These are phyloP conservation scores for Pichia ethanolica DNA, from an alignment of 805 yeast species.

Conservation along the genomic window DNA sequence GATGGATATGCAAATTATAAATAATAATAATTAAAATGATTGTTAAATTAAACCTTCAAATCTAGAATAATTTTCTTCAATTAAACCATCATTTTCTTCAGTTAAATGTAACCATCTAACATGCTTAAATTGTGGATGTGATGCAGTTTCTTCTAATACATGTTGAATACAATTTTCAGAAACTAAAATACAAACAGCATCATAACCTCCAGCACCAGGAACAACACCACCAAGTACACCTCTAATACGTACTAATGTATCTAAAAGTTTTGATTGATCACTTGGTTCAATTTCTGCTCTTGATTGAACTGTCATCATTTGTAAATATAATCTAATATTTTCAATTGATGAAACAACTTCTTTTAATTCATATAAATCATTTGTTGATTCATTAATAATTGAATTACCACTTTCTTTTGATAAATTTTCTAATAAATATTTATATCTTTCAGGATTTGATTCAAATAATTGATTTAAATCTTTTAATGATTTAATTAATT, in stretches of 20 bases:
- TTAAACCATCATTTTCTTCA: conserved; percentile 55
- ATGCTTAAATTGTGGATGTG: conserved; percentile 28
- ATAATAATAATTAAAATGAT: too few relatives aligned
- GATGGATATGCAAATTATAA: too few relatives aligned
- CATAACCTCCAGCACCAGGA: conserved; percentile 98
- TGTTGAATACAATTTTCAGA: conserved; percentile 35
- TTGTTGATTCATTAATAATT: neutral
- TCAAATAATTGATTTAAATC: conserved; percentile 30
- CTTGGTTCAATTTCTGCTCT: conserved; percentile 88
- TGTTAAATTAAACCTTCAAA: conserved; percentile 20
- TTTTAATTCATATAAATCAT: neutral
- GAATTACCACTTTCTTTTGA: conserved; percentile 4
- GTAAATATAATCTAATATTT: conserved; percentile 50
- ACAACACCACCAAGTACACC: conserved; percentile 96
- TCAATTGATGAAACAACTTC: conserved; percentile 34
- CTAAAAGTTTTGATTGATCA: conserved; percentile 62
- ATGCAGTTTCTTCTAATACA: conserved; percentile 19
- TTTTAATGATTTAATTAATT: conserved; percentile 43
- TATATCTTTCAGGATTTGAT: conserved; percentile 31
- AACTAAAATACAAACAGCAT: conserved; percentile 76
- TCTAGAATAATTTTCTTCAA: conserved; percentile 37
- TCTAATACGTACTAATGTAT: conserved; percentile 43
- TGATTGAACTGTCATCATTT: conserved; percentile 51
- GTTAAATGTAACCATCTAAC: conserved; percentile 64
- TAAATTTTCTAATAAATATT: conserved; percentile 17